These are phyloP conservation scores for Nakazawaea wickerhamii DNA, from an alignment of 805 yeast genomes.

Conservation along the genomic window DNA sequence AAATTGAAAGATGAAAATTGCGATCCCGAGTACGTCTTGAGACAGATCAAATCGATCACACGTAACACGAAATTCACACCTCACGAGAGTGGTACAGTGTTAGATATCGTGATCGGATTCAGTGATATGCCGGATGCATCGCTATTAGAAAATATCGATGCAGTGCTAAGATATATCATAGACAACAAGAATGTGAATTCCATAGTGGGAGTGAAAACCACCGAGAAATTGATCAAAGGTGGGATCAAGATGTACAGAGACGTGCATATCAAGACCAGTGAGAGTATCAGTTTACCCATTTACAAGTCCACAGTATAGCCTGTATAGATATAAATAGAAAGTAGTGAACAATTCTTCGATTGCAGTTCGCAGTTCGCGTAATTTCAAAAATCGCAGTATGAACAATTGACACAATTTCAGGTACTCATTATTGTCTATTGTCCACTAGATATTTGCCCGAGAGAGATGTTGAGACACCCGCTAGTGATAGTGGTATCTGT, in stretches of 20 bases:
- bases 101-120: conserved; percentile 57
- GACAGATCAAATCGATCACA: conserved; percentile 60
- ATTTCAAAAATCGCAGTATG: too few relatives aligned
- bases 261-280: conserved; percentile 58
- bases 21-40: conserved; percentile 57
- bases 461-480: neutral
- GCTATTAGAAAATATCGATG: conserved; percentile 47
- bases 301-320: conserved; percentile 15
- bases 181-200: conserved; percentile 11
- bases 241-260: conserved; percentile 40
- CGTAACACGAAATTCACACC: conserved; percentile 61
- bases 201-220: conserved; percentile 20
- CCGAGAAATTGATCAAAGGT: conserved; percentile 35
- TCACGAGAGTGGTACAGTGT: conserved; percentile 49
- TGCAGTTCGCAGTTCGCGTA: too few relatives aligned
- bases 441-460: neutral
- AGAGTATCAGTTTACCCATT: conserved; percentile 63
- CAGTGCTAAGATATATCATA: conserved; percentile 44
- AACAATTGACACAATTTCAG: too few relatives aligned
- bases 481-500: neutral
- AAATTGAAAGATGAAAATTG: conserved; percentile 52
- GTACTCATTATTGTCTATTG: neutral
- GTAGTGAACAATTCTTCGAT: neutral
- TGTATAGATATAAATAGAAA: neutral
- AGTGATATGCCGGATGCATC: conserved; percentile 37